Evolutionary conservation across 1,139 yeast species (phyloP).

Genomic region (Blastobotrys capitulatus): DNA sequence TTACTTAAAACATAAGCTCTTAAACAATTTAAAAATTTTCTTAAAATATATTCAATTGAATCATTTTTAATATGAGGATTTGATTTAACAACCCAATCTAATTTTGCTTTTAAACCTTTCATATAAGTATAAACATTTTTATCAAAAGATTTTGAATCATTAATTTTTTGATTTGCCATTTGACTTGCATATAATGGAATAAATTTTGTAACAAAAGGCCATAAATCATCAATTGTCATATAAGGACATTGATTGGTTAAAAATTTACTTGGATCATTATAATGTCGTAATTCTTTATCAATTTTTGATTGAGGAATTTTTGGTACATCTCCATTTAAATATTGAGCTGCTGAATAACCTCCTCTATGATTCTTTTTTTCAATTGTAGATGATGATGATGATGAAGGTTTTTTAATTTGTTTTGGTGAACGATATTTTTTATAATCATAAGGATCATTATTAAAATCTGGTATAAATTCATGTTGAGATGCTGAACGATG

Average conservation of each 20-base stretch:
- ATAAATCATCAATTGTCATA: no score
- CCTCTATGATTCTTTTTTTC: not conserved
- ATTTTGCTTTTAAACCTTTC: not conserved
- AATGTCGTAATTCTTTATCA: not conserved
- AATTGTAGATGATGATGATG: not conserved
- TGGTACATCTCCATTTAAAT: no score
- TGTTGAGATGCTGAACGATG: not conserved
- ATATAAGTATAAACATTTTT: not conserved
- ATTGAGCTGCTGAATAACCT: no score
- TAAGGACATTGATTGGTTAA: not conserved
- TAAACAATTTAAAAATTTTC: not conserved
- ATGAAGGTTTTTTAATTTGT: not conserved
- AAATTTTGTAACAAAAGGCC: not conserved
- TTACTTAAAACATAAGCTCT: slow-evolving; percentile 2
- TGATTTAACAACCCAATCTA: not conserved
- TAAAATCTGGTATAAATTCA: not conserved
- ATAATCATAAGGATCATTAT: no score
- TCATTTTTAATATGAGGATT: not conserved
- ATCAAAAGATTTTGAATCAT: not conserved
- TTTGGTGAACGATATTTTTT: no score
- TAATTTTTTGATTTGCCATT: not conserved
- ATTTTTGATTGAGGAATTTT: no score
- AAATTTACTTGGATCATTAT: not conserved
- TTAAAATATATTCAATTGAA: not conserved
- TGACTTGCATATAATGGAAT: slow-evolving; percentile 1